Evolutionary conservation across 371 early-diverging fungal genomes (phyloP).

Genomic region (Rhizomucor pusillus): DNA sequence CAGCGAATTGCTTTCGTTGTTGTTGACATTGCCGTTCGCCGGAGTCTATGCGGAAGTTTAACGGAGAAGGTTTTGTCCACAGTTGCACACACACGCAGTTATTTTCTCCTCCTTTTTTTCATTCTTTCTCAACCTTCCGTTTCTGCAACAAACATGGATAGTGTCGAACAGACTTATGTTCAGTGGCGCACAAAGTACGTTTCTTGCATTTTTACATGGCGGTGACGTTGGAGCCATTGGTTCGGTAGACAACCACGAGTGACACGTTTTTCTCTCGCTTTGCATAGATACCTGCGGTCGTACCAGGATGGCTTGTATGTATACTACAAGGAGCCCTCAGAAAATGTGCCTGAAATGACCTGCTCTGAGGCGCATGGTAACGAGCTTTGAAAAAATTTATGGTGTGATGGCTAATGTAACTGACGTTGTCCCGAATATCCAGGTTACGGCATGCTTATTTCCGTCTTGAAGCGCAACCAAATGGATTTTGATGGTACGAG

Average conservation of each 20-base stretch:
- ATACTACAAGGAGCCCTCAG: slow-evolving; percentile 48
- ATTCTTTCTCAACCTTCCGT: slow-evolving; percentile 1
- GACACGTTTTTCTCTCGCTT: not conserved
- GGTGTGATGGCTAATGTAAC: too few relatives aligned
- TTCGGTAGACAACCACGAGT: not conserved
- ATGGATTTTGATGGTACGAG: slow-evolving; percentile 55
- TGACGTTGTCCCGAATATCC: not conserved
- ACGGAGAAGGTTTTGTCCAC: too few relatives aligned
- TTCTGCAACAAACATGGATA: slow-evolving; percentile 15
- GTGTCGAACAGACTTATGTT: slow-evolving; percentile 30
- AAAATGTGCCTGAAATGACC: slow-evolving; percentile 38
- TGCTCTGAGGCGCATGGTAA: slow-evolving; percentile 54
- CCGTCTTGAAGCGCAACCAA: slow-evolving; percentile 58
- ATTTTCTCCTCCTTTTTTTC: slow-evolving; percentile 7
- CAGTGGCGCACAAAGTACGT: slow-evolving; percentile 35
- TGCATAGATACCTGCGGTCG: slow-evolving; percentile 37
- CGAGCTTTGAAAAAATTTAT: not conserved
- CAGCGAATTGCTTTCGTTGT: too few relatives aligned
- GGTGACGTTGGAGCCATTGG: not conserved
- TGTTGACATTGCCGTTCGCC: too few relatives aligned
- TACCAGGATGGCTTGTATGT: slow-evolving; percentile 43
- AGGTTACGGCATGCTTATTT: slow-evolving; percentile 66
- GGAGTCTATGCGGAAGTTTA: too few relatives aligned
- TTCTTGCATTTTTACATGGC: too few relatives aligned
- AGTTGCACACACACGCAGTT: too few relatives aligned